A percentile compares a stretch with the other conserved stretches of the same genome.
phyloP scores from a whole-genome alignment of 2,329 filamentous ascomycete genomes.

The Botrytis fabae region DNA sequence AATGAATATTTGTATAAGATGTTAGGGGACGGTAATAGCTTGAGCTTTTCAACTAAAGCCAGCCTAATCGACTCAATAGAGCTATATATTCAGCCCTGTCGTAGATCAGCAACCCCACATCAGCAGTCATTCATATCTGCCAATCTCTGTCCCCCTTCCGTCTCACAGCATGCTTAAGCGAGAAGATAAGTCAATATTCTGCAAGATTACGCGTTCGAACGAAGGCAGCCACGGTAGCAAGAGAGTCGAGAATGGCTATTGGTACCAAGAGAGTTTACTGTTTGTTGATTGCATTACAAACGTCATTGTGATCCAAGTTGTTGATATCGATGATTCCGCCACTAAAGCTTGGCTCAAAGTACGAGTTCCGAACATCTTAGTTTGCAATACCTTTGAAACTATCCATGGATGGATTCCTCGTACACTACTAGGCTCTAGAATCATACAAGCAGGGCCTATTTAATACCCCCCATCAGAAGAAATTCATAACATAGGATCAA shows the following conservation, averaged over 20 bases:
- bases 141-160: not conserved
- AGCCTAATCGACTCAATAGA: not conserved
- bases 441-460: not conserved
- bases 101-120: conserved; percentile 14
- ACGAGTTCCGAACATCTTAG: not conserved
- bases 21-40: not conserved
- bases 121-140: not conserved
- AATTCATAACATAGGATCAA: not conserved
- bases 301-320: not conserved
- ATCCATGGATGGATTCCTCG: not conserved
- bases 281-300: not conserved
- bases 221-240: conserved; percentile 6
- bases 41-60: not conserved
- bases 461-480: not conserved
- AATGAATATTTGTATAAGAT: not conserved
- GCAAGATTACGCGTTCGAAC: conserved; percentile 17
- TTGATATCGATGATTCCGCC: conserved; percentile 1
- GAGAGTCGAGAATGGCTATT: not conserved
- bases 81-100: not conserved
- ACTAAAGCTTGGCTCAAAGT: not conserved
- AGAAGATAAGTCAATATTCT: not conserved
- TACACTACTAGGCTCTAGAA: not conserved
- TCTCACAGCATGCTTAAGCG: conserved; percentile 11
- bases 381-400: not conserved
- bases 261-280: conserved; percentile 6